Conservation (phyloP, 1,284 basidiomycete genomes). For the Sporisorium exsertum region DNA sequence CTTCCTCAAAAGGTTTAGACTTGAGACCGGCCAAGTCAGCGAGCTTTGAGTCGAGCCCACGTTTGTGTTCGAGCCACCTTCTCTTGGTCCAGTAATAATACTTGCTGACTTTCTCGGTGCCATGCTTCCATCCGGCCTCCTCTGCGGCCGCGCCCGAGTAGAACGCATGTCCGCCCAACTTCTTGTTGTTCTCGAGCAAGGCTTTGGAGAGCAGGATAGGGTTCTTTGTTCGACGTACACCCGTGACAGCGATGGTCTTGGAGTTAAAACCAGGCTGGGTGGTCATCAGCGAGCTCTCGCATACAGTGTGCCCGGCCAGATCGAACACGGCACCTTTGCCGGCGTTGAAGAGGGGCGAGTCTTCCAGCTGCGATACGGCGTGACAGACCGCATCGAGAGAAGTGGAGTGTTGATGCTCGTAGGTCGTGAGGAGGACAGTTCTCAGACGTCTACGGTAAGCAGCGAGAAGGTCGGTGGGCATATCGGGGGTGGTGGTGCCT, state of each 20-base stretch:
- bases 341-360: conserved; percentile 81
- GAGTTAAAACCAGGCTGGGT: conserved; percentile 22
- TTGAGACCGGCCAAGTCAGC: not conserved
- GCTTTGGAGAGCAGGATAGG: conserved; percentile 79
- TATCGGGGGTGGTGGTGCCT: conserved; percentile 28
- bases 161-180: conserved; percentile 76
- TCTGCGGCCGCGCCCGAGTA: conserved; percentile 78
- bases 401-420: conserved; percentile 76
- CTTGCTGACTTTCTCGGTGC: conserved; percentile 23
- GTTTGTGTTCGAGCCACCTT: conserved; percentile 45
- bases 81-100: conserved; percentile 43
- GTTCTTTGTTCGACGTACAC: conserved; percentile 78
- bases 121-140: conserved; percentile 71
- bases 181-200: conserved; percentile 76
- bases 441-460: conserved; percentile 76
- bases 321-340: conserved; percentile 72
- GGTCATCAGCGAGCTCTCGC: conserved; percentile 76
- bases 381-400: conserved; percentile 85
- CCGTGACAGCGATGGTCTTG: conserved; percentile 74
- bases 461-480: conserved; percentile 71
- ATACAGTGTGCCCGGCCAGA: conserved; percentile 75
- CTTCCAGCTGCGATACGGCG: conserved; percentile 80
- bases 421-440: conserved; percentile 75
- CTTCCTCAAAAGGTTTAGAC: not conserved
- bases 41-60: conserved; percentile 16